Base-by-base conservation (phyloP, 192 early-diverging fungal genomes). In the Backusella morwellensis region DNA sequence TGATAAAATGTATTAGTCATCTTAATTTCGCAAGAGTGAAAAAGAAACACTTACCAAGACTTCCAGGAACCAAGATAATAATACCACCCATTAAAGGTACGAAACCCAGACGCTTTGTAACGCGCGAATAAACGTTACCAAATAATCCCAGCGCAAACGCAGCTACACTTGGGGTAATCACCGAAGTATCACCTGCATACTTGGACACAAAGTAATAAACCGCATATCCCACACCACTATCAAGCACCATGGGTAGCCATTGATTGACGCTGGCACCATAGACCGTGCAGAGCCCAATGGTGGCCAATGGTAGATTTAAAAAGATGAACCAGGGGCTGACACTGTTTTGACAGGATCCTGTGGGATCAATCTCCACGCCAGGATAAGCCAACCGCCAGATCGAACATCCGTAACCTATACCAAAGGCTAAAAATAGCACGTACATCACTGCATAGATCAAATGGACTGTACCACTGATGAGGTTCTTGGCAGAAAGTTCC, bases 401-500 rank as follows among this genome's bases (percentile, higher is more conserved):
- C 34, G 75, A n/a, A 78, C 80, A 68, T 23, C 80, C 80, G 56
- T 85, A 85, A 1, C 87, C 85, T 15, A 94, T 84, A 59, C 93
- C 94, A 74, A 90, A 95, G 41, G 90, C 94, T 26, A 94, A 84
- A 74, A 94, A 88, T 71, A 95, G 86, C 38, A 94, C 93, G 32
- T 90, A 91, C 75, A 95, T 92, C 15, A 97, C 77, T 9, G 95
- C 90, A 74, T 92, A 90, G 42, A 96, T 86, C 70, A 97, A 84
- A n/a, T 94, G 87, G 19, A 97, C 93, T 0, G 92, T 89, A 40
- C 97, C 97, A 6, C 92, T 91, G 47, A 97, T 90, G 81, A 97
- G 88, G 79, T 98, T 98, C 52, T 92, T 87, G 17, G 95, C 93
- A 1, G 93, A 89, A 76, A 98, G 82, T 77, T 98, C 97, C 81